Evolutionary conservation across 1,139 yeast genomes (phyloP).

Genomic region (Pichia sp.): DNA sequence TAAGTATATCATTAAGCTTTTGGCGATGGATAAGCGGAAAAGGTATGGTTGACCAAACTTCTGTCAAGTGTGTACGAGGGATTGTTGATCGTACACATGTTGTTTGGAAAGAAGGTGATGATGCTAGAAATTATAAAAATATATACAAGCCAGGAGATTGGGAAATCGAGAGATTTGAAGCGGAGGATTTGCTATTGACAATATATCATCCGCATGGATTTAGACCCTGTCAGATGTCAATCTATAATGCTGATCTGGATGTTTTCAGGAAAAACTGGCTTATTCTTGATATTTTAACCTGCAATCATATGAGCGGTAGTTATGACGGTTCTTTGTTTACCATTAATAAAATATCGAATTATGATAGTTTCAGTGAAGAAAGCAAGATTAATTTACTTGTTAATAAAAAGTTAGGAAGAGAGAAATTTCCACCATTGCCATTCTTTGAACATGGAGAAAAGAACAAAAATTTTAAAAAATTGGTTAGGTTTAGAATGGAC

Average conservation of each 20-base stretch:
- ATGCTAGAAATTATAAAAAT: conserved; percentile 74
- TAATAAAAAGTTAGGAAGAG: conserved; percentile 15
- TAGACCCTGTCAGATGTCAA: conserved; percentile 78
- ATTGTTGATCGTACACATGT: conserved; percentile 88
- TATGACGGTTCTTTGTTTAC: conserved; percentile 92
- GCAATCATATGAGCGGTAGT: conserved; percentile 80
- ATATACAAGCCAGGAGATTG: conserved; percentile 81
- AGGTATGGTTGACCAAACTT: conserved; percentile 79
- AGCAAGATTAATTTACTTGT: conserved; percentile 22
- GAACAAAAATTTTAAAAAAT: conserved; percentile 45
- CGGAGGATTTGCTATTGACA: conserved; percentile 81
- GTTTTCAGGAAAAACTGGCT: conserved; percentile 86
- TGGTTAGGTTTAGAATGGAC: conserved; percentile 78
- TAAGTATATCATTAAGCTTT: conserved; percentile 72
- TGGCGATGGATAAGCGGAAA: conserved; percentile 84
- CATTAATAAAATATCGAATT: conserved; percentile 67
- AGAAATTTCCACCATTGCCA: conserved; percentile 14
- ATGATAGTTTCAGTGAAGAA: conserved; percentile 35
- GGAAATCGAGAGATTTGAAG: conserved; percentile 72
- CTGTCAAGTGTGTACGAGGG: conserved; percentile 81
- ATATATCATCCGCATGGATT: conserved; percentile 74
- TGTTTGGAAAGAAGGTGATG: conserved; percentile 73
- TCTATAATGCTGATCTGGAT: conserved; percentile 77
- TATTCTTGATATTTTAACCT: conserved; percentile 77
- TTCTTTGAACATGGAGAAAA: conserved; percentile 3